Evolutionary conservation across 2,329 filamentous ascomycete species (phyloP).

Genomic region (Grosmannia huntii): DNA sequence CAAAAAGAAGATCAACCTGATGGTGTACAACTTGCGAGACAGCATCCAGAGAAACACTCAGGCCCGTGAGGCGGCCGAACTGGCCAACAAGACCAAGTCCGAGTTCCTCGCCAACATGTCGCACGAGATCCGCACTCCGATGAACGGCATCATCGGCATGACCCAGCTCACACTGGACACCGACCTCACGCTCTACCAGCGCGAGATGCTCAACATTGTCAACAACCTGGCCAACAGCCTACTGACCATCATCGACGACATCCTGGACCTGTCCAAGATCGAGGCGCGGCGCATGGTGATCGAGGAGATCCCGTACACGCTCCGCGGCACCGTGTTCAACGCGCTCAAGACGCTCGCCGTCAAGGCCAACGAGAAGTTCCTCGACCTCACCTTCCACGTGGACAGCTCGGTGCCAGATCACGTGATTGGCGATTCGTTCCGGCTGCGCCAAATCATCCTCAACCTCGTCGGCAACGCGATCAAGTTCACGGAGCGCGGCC

Average conservation of each 20-base stretch:
- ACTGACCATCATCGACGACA: slow-evolving; percentile 89
- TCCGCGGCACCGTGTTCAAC: slow-evolving; percentile 92
- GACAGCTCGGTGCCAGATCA: slow-evolving; percentile 90
- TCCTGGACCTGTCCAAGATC: slow-evolving; percentile 64
- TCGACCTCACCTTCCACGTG: slow-evolving; percentile 86
- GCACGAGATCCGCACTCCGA: slow-evolving; percentile 93
- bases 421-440: slow-evolving; percentile 92
- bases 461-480: slow-evolving; percentile 97
- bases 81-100: slow-evolving; percentile 96
- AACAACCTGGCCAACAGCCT: slow-evolving; percentile 93
- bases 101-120: slow-evolving; percentile 99
- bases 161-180: slow-evolving; percentile 92
- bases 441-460: slow-evolving; percentile 87
- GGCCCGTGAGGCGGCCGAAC: slow-evolving; percentile 80
- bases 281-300: slow-evolving; percentile 97
- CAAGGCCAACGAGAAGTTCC: slow-evolving; percentile 89
- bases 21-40: slow-evolving; percentile 91
- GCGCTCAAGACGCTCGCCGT: slow-evolving; percentile 94
- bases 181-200: slow-evolving; percentile 84
- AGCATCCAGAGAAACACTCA: slow-evolving; percentile 95
- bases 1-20: slow-evolving; percentile 98
- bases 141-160: slow-evolving; percentile 98
- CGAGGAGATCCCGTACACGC: slow-evolving; percentile 91
- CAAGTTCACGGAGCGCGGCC: slow-evolving; percentile 95
- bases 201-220: slow-evolving; percentile 97